Evolutionary conservation across 768 basidiomycete genomes (phyloP), one percentile per base, ranked within the genome.

Genomic region (Lactarius hatsudake): DNA sequence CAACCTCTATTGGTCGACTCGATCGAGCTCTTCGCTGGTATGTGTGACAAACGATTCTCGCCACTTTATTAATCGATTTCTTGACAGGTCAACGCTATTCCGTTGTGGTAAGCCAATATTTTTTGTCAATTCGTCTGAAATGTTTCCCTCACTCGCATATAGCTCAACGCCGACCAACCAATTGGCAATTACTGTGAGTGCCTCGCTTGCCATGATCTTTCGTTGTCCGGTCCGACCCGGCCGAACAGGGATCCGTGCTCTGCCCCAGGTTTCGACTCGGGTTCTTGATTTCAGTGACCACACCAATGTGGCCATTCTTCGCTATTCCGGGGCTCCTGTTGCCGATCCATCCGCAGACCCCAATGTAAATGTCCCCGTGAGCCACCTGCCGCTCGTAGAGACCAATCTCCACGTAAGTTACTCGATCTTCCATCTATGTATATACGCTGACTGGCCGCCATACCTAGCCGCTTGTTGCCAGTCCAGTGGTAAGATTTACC

Each of bases 111-210:
- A 48, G 74, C 30, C 15, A 5, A 28, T 26, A 17, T 48, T 32
- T 45, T 32, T 40, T 17, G 7, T 10, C 3, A 2, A 28, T 40
- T 17, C 5, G 20, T 12, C 1, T 10, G 38, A 58, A n/a, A 23
- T n/a, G 10, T 17, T 8, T 53, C 12, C 55, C 66, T 60, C 2
- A 61, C 38, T 58, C 5, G 18, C 28, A 28, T 17, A 32, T 59
- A 75, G 66, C 71, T 84, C 18, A 75, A 76, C 1, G 82, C 83
- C 8, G 76, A 78, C 69, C 76, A 82, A 66, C 70, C 75, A 12
- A 74, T 81, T 15, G 76, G 70, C 43, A 84, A 83, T 69, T 84
- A 83, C 71, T 83, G 81, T 83, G 34, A 42, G 70, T 73, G 68
- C 58, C 60, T 65, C 23, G 26, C 63, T 15, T 42, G 1, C 60